Conservation (phyloP, 164 flowering plant species). For the Houttuynia cordata region DNA sequence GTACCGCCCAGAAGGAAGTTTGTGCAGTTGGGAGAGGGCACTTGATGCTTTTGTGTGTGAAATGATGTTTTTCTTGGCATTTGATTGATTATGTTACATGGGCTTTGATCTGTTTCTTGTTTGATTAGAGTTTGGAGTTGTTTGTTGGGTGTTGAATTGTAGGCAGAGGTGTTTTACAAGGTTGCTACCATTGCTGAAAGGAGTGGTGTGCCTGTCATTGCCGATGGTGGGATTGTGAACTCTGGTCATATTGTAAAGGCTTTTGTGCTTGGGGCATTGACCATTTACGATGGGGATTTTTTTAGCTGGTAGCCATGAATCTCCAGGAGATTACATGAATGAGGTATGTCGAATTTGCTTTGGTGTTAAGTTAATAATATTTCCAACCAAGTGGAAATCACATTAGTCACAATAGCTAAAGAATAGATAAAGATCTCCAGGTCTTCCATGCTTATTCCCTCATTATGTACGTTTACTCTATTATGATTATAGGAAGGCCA, state of each 20-base stretch:
- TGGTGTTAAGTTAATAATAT: too few species aligned
- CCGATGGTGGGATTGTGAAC: slow-evolving; percentile 94
- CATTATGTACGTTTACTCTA: too few species aligned
- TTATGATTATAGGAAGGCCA: too few species aligned
- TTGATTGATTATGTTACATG: too few species aligned
- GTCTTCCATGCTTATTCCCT: too few species aligned
- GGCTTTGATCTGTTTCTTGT: background rate
- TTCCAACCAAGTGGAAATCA: too few species aligned
- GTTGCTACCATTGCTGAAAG: slow-evolving; percentile 66
- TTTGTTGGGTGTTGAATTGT: background rate
- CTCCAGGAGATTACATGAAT: slow-evolving; percentile 66
- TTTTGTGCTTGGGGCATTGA: slow-evolving; percentile 24
- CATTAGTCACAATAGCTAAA: too few species aligned
- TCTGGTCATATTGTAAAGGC: slow-evolving; percentile 97
- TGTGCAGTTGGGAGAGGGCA: slow-evolving; percentile 96
- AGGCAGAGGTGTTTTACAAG: slow-evolving; percentile 97
- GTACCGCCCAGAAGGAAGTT: slow-evolving; percentile 94
- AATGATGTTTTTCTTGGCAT: too few species aligned
- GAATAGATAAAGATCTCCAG: too few species aligned
- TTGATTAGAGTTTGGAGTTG: background rate
- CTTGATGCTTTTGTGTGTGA: slow-evolving; percentile 28
- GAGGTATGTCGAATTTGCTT: slow-evolving; percentile 30
- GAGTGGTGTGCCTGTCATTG: slow-evolving; percentile 80
- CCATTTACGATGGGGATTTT: slow-evolving; percentile 37
- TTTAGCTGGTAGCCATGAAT: slow-evolving; percentile 88